phyloP scores from a whole-genome alignment of 2,329 filamentous ascomycete genomes.

The Ophiocordyceps sinensis region DNA sequence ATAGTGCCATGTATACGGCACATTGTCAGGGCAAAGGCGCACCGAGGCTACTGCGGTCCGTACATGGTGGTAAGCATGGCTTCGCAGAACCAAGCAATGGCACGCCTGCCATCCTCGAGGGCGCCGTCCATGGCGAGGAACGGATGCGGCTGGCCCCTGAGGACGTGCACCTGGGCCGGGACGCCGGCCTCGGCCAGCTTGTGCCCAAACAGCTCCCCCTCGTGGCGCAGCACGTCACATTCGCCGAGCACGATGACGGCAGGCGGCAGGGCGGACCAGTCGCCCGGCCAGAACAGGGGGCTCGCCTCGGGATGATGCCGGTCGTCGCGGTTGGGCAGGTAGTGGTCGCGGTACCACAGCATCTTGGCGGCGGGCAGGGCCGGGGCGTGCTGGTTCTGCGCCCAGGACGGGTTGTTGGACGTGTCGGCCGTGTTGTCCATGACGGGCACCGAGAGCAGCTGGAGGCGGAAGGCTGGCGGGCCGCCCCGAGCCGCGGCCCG shows the following conservation, averaged over 20 bases:
- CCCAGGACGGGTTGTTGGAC: conserved; percentile 27
- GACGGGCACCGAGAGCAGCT: conserved; percentile 43
- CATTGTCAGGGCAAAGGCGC: no score
- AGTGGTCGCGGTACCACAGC: conserved; percentile 45
- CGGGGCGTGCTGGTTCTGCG: conserved; percentile 32
- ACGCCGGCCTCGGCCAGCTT: conserved; percentile 32
- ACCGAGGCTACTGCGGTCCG: background rate
- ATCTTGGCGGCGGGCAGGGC: conserved; percentile 41
- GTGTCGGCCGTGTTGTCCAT: conserved; percentile 38
- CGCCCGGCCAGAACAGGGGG: conserved; percentile 33
- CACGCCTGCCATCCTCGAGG: conserved; percentile 32
- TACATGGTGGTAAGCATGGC: conserved; percentile 4
- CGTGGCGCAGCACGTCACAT: conserved; percentile 39
- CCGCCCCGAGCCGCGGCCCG: conserved; percentile 24
- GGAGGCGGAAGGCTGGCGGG: conserved; percentile 15
- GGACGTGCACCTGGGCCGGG: conserved; percentile 29
- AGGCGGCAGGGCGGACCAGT: conserved; percentile 33
- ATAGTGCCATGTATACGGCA: no score
- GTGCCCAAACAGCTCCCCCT: conserved; percentile 35
- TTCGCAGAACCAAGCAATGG: conserved; percentile 29
- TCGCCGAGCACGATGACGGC: conserved; percentile 39
- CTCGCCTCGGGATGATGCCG: conserved; percentile 38
- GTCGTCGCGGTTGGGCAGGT: conserved; percentile 31
- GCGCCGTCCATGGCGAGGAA: conserved; percentile 44
- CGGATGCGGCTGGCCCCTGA: conserved; percentile 41